Evolutionary conservation across 371 early-diverging fungal species (phyloP), one percentile per base, ranked within the genome.

Genomic region (Syncephalastrum contaminatum): DNA sequence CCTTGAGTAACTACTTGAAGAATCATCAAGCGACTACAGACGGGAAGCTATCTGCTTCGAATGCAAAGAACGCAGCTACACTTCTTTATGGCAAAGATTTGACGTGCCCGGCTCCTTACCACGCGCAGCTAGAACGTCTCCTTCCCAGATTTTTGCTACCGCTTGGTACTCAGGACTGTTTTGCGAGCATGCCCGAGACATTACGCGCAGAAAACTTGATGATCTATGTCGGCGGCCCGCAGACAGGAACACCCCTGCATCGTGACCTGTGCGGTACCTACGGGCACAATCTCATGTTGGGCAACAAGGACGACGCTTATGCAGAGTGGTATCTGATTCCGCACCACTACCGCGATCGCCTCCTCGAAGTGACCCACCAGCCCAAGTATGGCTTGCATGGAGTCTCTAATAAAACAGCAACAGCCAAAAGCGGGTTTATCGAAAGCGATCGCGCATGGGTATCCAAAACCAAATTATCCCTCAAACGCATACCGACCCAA

Each of bases 391-490:
- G 39, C 18, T 8, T 20, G 16, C 41, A 30, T 22, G 19, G 13
- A 36, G 15, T 1, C 6, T 12, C 43, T 15, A 0, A n/a, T 0
- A 48, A 55, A n/a, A 27, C 14, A 7, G 16, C 40, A 42, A n/a
- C 27, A 20, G 43, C 15, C 42, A 49, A 42, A 16, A 64, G 62
- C 18, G 65, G 64, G 2, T 73, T 67, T 39, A 40, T 73, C 14
- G 74, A 73, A 48, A 70, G 70, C 15, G 74, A 73, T 30, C 68
- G 68, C 7, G 68, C 64, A n/a, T 73, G 74, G 70, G 41, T 70
- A 1, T 22, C 15, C 6, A 53, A 43, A 4, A 13, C 21, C 2
- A 22, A 13, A 8, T 36, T 64, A 4, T 22, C 48, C n/a, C 46
- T 59, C 2, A 13, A 30, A 2, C 20, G 44, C 7, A 46, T 66